These are phyloP conservation scores for Polygonum maritimum DNA, from an alignment of 148 eudicot genomes.

Conservation along the genomic window DNA sequence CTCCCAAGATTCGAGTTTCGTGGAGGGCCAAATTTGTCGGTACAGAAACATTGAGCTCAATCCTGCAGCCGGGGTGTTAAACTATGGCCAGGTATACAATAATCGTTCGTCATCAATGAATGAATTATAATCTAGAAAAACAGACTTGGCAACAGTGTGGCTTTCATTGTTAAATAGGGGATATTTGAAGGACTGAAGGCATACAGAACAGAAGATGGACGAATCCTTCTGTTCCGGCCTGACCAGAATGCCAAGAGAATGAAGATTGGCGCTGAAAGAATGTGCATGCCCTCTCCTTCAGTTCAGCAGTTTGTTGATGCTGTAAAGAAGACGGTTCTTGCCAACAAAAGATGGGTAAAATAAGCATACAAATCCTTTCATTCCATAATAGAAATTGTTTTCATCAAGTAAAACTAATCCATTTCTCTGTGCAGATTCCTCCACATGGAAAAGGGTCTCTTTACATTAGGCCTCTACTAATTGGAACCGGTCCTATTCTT, in stretches of 20 bases:
- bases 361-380: too few relatives aligned
- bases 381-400: too few relatives aligned
- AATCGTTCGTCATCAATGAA: not conserved
- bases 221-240: slow-evolving; percentile 55
- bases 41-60: slow-evolving; percentile 26
- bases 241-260: slow-evolving; percentile 57
- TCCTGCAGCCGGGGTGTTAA: slow-evolving; percentile 65
- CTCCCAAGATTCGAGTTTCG: not conserved
- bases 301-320: slow-evolving; percentile 49
- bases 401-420: too few relatives aligned
- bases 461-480: slow-evolving; percentile 79
- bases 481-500: slow-evolving; percentile 75
- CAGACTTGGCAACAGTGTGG: not conserved
- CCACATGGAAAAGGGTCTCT: slow-evolving; percentile 87
- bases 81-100: slow-evolving; percentile 57
- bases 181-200: slow-evolving; percentile 61
- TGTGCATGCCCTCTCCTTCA: slow-evolving; percentile 71
- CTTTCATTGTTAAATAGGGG: slow-evolving; percentile 25
- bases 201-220: slow-evolving; percentile 42
- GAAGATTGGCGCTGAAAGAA: slow-evolving; percentile 57
- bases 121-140: not conserved
- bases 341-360: slow-evolving; percentile 58
- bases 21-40: not conserved
- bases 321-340: slow-evolving; percentile 52
- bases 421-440: slow-evolving; percentile 53